Evolutionary conservation across 2,329 filamentous ascomycete species (phyloP), one percentile per base, ranked within the genome.

Genomic region (Aspergillus ruber): DNA sequence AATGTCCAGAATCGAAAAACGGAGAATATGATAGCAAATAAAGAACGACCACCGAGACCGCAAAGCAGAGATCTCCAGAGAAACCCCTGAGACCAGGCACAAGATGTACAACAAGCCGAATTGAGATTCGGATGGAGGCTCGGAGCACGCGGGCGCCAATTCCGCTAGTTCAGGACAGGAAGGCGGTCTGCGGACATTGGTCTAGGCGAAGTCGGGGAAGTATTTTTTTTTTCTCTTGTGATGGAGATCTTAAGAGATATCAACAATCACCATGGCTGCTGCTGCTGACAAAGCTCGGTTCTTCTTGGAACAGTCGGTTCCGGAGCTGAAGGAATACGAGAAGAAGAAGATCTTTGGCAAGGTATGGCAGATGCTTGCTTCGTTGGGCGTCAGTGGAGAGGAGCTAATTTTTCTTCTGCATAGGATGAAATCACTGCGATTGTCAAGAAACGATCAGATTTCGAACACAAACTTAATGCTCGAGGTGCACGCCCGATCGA

Each of bases 271-370:
- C 50, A 95, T 95, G 89, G 81, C 90, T 1, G 85, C 83, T 38
- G 85, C 93, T 49, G 85, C 87, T 54, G 93, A 97, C 64, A 97
- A 96, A 72, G 93, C 91, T 47, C 88, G 91, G 49, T 97, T 91
- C 72, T 96, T 88, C 70, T 80, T 97, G 55, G 93, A 98, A 74
- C 86, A 91, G 58, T 86, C 87, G 2, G 88, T 96, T 39, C 89
- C 90, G 13, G 90, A 97, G 68, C 80, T 98, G 48, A 88, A 90
- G 53, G 90, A 95, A 61, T 94, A 89, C 68, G 87, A 95, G 70
- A 82, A 88, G 56, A 96, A 95, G 69, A 85, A 88, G 59, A 86
- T 98, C 58, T 98, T 98, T 72, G 82, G 79, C 51, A 84, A 85
- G 74, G 87, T 87, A 68, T 29, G 70, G 29, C 21, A 12, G 42